phyloP scores from a whole-genome alignment of 495 filamentous ascomycete genomes.

The Cladorrhinum samala region DNA sequence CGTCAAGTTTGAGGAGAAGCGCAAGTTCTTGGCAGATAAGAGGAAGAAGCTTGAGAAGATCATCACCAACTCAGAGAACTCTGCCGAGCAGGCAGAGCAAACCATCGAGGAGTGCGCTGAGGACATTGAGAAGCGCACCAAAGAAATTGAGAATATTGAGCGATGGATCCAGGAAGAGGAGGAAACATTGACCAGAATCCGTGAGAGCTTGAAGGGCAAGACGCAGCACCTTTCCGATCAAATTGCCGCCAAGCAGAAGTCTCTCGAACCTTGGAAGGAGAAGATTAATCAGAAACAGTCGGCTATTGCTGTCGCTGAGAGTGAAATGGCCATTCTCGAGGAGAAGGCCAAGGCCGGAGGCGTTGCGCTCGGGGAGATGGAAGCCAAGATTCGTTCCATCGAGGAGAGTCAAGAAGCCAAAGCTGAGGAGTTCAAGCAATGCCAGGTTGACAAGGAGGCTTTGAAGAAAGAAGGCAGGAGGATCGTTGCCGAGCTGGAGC shows the following conservation, averaged over 20 bases:
- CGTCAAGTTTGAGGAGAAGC: constrained; percentile 96
- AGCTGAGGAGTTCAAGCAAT: constrained; percentile 65
- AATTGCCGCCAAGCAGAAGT: constrained; percentile 86
- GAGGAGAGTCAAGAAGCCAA: constrained; percentile 65
- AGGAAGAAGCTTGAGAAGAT: constrained; percentile 92
- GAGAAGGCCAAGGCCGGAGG: constrained; percentile 84
- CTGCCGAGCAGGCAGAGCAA: constrained; percentile 66
- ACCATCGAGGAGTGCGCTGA: constrained; percentile 67
- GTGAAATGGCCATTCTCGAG: constrained; percentile 82
- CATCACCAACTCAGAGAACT: constrained; percentile 56
- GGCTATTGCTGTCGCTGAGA: constrained; percentile 86
- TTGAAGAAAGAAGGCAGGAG: constrained; percentile 69
- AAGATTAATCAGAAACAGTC: constrained; percentile 95
- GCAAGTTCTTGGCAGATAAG: constrained; percentile 83
- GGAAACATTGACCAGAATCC: constrained; percentile 68
- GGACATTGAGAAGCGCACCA: constrained; percentile 68
- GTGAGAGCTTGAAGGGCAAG: constrained; percentile 85
- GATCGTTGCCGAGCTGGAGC: constrained; percentile 62
- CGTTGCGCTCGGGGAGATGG: constrained; percentile 74
- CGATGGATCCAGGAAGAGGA: constrained; percentile 70
- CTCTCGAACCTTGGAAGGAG: constrained; percentile 91
- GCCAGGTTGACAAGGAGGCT: constrained; percentile 60
- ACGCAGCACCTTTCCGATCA: constrained; percentile 90
- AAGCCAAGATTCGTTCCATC: constrained; percentile 68
- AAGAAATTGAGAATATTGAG: constrained; percentile 68